Base-by-base conservation (phyloP, 768 basidiomycete species). In the Phlegmacium glaucopus region DNA sequence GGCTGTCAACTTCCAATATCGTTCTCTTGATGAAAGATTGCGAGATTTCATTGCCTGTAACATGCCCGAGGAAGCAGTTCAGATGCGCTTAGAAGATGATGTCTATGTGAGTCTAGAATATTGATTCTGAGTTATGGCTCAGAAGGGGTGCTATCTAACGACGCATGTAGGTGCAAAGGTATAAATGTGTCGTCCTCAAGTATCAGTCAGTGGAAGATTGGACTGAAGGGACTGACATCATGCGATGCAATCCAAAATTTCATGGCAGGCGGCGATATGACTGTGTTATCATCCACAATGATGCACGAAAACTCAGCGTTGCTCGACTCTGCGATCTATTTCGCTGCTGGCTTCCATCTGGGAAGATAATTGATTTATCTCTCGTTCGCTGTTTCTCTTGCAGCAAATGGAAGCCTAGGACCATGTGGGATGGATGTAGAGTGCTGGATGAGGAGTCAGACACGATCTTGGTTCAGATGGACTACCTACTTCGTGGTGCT, bases 191-290 rank as follows among this genome's bases (percentile, higher is more conserved):
- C 22, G 44, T 46, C 29, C 42, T 63, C 26, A 50, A 49, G 10
- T 65, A 61, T 48, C 60, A 60, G 30, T 65, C 60, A 0, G 18
- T 55, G 2, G 60, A 60, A 44, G 50, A 65, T 39, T 63, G 62
- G 61, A 54, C 55, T 4, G 55, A 58, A 44, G 56, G 17, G n/a
- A 42, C 30, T 16, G 53, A 63, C 41, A 65, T 65, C 25, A 13
- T 65, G 44, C 45, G 57, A 9, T 63, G 62, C 53, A 63, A 58
- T 39, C 49, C 52, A 16, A 35, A 45, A n/a, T 65, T 63, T 47
- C 57, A 62, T 30, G 47, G 48, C 9, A 30, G 48, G 8, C 36
- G 3, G 7, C 51, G 58, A 4, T 53, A 45, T 43, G 58, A 61
- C 39, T 60, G 57, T 45, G 47, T 51, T 8, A 48, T 59, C 26